Conservation (phyloP, 768 basidiomycete genomes). For the Strobilomyces dryophilus region DNA sequence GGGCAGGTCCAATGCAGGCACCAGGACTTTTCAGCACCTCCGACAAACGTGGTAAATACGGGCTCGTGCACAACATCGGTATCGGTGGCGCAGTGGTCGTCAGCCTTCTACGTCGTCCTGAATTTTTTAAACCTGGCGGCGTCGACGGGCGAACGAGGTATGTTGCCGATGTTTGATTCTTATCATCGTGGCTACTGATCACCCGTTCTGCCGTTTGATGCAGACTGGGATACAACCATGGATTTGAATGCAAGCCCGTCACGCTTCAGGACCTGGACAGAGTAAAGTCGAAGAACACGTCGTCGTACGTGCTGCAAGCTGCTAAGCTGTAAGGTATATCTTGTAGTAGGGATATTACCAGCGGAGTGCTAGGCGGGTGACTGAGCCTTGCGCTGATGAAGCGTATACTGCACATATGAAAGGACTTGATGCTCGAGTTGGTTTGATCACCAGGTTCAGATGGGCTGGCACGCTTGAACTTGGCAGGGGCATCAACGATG, state of each 20-base stretch:
- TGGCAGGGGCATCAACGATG: too few species aligned
- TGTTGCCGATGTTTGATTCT: slow-evolving; percentile 9
- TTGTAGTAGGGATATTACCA: not conserved
- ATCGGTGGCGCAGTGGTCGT: slow-evolving; percentile 79
- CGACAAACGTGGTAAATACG: slow-evolving; percentile 72
- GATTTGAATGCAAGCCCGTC: slow-evolving; percentile 57
- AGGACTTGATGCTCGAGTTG: too few species aligned
- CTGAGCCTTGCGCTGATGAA: not conserved
- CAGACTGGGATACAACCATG: slow-evolving; percentile 82
- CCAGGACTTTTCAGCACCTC: slow-evolving; percentile 58
- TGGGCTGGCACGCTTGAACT: too few species aligned
- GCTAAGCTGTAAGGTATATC: slow-evolving; percentile 37
- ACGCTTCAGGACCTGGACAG: slow-evolving; percentile 66
- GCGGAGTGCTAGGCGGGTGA: not conserved
- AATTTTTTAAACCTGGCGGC: slow-evolving; percentile 68
- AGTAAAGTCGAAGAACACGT: slow-evolving; percentile 66
- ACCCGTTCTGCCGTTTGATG: not conserved
- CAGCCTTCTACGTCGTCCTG: slow-evolving; percentile 69
- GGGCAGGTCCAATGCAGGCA: slow-evolving; percentile 84
- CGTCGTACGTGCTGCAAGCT: slow-evolving; percentile 37
- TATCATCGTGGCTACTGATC: not conserved
- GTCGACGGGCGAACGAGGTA: slow-evolving; percentile 65
- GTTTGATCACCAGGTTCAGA: too few species aligned
- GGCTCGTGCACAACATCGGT: slow-evolving; percentile 80
- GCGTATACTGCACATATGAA: too few species aligned